These are phyloP conservation scores for Aureobasidium sp. DNA, from an alignment of 2,329 filamentous ascomycete genomes.

Conservation along the genomic window DNA sequence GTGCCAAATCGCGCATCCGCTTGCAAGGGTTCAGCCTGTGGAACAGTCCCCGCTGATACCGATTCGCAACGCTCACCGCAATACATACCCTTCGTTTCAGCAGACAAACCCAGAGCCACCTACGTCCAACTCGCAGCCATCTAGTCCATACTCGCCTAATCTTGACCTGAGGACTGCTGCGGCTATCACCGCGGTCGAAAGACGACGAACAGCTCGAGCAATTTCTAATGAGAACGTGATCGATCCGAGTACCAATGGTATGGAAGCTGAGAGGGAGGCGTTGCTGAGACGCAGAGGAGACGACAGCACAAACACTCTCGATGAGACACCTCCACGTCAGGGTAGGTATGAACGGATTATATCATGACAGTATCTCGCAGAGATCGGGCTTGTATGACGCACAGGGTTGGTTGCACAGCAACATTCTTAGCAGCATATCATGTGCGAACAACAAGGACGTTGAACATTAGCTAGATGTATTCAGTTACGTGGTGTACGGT, in stretches of 20 bases:
- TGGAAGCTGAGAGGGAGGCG: slow-evolving; percentile 20
- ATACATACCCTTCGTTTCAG: slow-evolving; percentile 13
- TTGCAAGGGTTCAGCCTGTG: not conserved
- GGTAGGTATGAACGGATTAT: slow-evolving; percentile 24
- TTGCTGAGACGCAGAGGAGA: slow-evolving; percentile 18
- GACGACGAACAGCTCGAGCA: not conserved
- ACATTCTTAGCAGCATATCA: not conserved
- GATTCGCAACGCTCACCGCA: slow-evolving; percentile 10
- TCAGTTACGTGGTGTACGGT: not conserved
- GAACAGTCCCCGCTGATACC: not conserved
- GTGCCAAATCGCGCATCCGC: not conserved
- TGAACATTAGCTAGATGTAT: not conserved
- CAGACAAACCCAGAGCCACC: not conserved
- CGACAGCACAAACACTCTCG: not conserved
- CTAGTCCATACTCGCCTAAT: not conserved
- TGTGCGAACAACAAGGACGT: not conserved
- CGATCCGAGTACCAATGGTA: slow-evolving; percentile 13
- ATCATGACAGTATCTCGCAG: not conserved
- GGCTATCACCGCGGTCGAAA: not conserved
- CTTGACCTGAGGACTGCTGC: slow-evolving; percentile 2
- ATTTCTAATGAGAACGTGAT: slow-evolving; percentile 20
- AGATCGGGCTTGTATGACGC: not conserved
- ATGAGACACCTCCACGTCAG: slow-evolving; percentile 24
- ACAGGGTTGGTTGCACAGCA: not conserved
- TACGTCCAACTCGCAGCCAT: not conserved